These are phyloP conservation scores for Naganishia albida DNA, from an alignment of 1,284 basidiomycete genomes.

Conservation along the genomic window DNA sequence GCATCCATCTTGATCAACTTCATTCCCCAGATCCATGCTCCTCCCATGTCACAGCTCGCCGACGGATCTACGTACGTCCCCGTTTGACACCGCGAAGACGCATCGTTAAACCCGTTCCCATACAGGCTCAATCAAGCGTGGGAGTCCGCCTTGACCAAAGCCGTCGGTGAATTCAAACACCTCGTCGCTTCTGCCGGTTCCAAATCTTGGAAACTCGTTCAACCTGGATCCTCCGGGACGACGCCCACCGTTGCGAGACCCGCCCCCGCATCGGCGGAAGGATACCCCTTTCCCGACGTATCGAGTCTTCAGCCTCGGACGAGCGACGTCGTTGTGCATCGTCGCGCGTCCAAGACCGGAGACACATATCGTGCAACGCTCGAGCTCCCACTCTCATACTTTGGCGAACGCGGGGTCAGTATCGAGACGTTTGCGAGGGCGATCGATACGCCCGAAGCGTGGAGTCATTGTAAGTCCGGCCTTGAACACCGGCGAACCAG, in stretches of 20 bases:
- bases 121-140: slow-evolving; percentile 52
- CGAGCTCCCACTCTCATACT: slow-evolving; percentile 61
- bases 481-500: no score
- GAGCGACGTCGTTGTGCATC: slow-evolving; percentile 54
- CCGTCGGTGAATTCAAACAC: slow-evolving; percentile 50
- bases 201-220: slow-evolving; percentile 53
- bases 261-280: not conserved
- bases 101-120: slow-evolving; percentile 48
- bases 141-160: slow-evolving; percentile 47
- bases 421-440: slow-evolving; percentile 81
- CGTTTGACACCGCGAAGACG: slow-evolving; percentile 39
- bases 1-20: not conserved
- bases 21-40: not conserved
- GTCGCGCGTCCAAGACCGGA: slow-evolving; percentile 58
- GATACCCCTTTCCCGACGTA: slow-evolving; percentile 22
- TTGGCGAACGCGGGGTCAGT: slow-evolving; percentile 63
- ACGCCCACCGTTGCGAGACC: not conserved
- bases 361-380: slow-evolving; percentile 80
- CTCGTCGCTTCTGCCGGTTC: slow-evolving; percentile 51
- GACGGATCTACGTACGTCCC: slow-evolving; percentile 31
- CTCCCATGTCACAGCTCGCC: slow-evolving; percentile 15
- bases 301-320: slow-evolving; percentile 31
- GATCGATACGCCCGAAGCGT: slow-evolving; percentile 77
- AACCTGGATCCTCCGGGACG: not conserved
- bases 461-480: slow-evolving; percentile 68